Percentiles rank a stretch among this genome's conserved stretches.
Conservation (phyloP, 2,329 filamentous ascomycete species). For the Colletotrichum liaoningense region DNA sequence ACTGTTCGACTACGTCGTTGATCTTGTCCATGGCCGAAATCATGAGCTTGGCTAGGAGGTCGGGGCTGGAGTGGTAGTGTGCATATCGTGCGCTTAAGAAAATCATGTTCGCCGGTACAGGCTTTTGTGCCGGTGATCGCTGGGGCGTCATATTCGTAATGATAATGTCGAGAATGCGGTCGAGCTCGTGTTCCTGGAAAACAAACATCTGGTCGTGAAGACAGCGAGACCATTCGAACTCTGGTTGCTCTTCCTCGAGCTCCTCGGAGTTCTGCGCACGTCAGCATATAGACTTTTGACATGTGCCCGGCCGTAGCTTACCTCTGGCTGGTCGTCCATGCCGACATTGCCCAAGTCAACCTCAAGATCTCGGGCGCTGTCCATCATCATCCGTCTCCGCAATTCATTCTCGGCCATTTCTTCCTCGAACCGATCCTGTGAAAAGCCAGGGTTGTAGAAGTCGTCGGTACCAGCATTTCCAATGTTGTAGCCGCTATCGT, state of each 20-base stretch:
- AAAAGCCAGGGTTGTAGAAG: conserved; percentile 93
- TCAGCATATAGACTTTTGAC: conserved; percentile 40
- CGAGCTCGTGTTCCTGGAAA: conserved; percentile 94
- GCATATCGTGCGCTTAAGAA: conserved; percentile 96
- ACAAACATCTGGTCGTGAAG: conserved; percentile 99
- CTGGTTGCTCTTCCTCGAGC: conserved; percentile 87
- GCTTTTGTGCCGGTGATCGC: conserved; percentile 95
- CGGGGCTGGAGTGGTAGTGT: conserved; percentile 91
- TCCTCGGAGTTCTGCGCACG: conserved; percentile 66
- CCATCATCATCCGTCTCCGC: conserved; percentile 98
- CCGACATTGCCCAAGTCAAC: conserved; percentile 96
- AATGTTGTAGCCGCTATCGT: conserved; percentile 93
- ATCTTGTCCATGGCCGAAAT: conserved; percentile 94
- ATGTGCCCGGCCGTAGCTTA: conserved; percentile 52
- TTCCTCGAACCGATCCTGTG: conserved; percentile 94
- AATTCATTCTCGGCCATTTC: conserved; percentile 97
- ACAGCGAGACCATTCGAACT: conserved; percentile 96
- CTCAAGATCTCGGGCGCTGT: conserved; percentile 95
- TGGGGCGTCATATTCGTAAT: conserved; percentile 99
- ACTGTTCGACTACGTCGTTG: conserved; percentile 92
- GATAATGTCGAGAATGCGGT: conserved; percentile 91
- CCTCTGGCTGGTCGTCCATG: conserved; percentile 94
- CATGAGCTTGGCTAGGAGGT: conserved; percentile 84
- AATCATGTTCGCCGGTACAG: conserved; percentile 95
- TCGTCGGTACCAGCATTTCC: conserved; percentile 86